Conservation (phyloP, 148 eudicot species). For the Suaeda aralocaspica region DNA sequence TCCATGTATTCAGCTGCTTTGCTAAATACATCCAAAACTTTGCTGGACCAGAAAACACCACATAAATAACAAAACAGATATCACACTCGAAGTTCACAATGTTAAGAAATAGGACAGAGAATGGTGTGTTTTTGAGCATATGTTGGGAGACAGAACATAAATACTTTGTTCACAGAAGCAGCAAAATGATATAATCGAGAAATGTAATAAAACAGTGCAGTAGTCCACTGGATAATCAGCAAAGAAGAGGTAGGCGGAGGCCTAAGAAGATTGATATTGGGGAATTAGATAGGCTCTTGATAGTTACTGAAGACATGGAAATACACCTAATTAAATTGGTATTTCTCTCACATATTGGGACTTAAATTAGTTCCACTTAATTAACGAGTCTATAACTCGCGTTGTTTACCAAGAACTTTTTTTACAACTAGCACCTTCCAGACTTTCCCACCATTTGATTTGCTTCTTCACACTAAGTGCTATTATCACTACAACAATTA, state of each 20-base stretch:
- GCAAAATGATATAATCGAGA: too few species aligned
- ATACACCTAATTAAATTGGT: background rate
- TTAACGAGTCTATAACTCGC: background rate
- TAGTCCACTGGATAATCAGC: background rate
- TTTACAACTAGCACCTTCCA: background rate
- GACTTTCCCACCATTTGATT: background rate
- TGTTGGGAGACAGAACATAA: background rate
- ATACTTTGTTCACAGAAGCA: background rate
- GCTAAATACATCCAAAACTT: slow-evolving; percentile 88
- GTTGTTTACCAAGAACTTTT: background rate
- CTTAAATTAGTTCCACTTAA: background rate
- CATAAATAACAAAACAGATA: background rate
- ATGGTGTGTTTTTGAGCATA: background rate
- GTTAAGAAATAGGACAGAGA: too few species aligned
- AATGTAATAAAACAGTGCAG: too few species aligned
- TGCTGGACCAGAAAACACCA: slow-evolving; percentile 40
- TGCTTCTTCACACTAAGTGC: background rate
- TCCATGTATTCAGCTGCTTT: slow-evolving; percentile 91
- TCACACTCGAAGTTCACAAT: slow-evolving; percentile 8
- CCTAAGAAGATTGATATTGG: background rate
- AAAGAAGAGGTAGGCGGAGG: background rate
- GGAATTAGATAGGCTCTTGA: background rate
- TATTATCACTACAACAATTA: background rate
- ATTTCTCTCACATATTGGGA: background rate
- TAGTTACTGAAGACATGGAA: background rate